Evolutionary conservation across 176 grass and related monocot genomes (phyloP), one percentile per base, ranked within the genome.

Genomic region (Stipa capillata): DNA sequence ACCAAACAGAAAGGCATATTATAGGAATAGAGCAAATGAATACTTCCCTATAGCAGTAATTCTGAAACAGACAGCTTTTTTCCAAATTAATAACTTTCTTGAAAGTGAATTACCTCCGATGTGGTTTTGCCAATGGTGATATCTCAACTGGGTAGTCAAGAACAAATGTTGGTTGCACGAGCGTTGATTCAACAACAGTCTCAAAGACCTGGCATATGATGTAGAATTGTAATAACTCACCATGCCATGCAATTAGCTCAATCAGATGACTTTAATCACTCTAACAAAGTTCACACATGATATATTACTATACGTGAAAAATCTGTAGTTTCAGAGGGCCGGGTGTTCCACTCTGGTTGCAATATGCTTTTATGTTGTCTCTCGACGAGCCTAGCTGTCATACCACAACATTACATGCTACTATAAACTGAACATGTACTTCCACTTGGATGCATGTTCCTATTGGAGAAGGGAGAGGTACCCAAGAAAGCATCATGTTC

Each of bases 101-200:
- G 50, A 31, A 54, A 60, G 35, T 10, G 27, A 49, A 45, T 25
- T 94, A 94, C 96, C 96, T 98, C 59, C 87, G 81, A 71, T 98
- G 96, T 79, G 92, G 92, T 85, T 98, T 98, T 45, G 96, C 92
- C 11, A 98, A 83, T 67, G 96, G 96, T 23, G 92, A 98, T 92
- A 98, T 91, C 74, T 95, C 96, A 74, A 98, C 81, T 83, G 96
- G 96, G 72, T 98, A 98, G 78, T 98, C 96, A 87, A 98, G 96
- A 73, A 98, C 96, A 89, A 95, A 98, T 78, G 92, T 98, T 72
- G 92, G 96, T 68, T 98, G 96, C 70, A 94, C 42, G 42, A 98
- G 89, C 20, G 87, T 98, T 85, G 92, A 85, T 89, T 98, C 96
- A 75, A 98, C 88, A 79, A 89, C 64, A 67, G 81, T 90, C 87